Percentiles rank a stretch among this genome's conserved stretches.
Evolutionary conservation across 2,329 filamentous ascomycete genomes (phyloP).

Genomic region (Fusarium setosum): DNA sequence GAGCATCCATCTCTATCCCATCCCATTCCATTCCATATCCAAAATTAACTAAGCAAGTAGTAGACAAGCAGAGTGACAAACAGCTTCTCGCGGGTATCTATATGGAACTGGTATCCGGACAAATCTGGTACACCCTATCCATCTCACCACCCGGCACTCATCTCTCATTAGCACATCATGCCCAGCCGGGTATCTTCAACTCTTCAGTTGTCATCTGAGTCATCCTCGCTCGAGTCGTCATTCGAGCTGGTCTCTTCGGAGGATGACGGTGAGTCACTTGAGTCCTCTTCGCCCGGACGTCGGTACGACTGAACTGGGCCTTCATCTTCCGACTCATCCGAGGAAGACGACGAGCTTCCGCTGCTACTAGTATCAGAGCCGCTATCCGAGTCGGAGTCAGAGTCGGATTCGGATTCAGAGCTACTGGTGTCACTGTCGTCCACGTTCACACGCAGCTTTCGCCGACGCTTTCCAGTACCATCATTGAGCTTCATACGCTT

Average conservation of each 20-base stretch:
- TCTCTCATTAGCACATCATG: conserved; percentile 17
- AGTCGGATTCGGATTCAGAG: conserved; percentile 48
- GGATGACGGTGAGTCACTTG: conserved; percentile 47
- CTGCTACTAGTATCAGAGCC: conserved; percentile 50
- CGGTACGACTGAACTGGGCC: conserved; percentile 40
- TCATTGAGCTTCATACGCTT: conserved; percentile 59
- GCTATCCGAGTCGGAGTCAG: conserved; percentile 49
- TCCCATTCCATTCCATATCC: conserved; percentile 1
- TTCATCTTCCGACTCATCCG: conserved; percentile 47
- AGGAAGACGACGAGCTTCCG: conserved; percentile 49
- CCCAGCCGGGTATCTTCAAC: conserved; percentile 22
- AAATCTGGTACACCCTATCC: conserved; percentile 40
- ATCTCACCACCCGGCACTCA: conserved; percentile 14
- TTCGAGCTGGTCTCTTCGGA: conserved; percentile 50
- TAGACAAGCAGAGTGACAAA: conserved; percentile 18
- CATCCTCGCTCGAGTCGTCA: conserved; percentile 39
- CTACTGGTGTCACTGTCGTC: conserved; percentile 56
- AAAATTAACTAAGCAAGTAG: conserved; percentile 19
- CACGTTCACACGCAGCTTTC: conserved; percentile 63
- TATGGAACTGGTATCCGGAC: conserved; percentile 29
- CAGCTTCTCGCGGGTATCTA: conserved; percentile 39
- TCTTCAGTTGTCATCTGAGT: conserved; percentile 37
- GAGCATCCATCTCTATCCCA: conserved; percentile 12
- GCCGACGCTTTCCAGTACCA: conserved; percentile 59
- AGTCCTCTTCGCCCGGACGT: conserved; percentile 42